Evolutionary conservation across 2,329 filamentous ascomycete genomes (phyloP), one percentile per base, ranked within the genome.

Genomic region (Fusarium bactridioides): DNA sequence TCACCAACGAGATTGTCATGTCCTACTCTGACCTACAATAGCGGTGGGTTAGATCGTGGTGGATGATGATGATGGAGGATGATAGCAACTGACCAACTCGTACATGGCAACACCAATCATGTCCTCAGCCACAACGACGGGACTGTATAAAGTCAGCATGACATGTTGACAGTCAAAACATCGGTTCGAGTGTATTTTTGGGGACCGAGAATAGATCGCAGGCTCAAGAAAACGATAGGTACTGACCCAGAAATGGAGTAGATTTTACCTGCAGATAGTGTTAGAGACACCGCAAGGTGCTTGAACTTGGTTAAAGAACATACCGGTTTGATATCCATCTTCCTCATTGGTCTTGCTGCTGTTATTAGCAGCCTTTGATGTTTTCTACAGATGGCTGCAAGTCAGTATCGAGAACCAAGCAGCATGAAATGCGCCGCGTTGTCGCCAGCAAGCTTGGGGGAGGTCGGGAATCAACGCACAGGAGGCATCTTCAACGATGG

Each of bases 101-200:
- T 98, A 98, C 96, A 99, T 99, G 83, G 96, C 95, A 89, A 96
- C 96, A 83, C 96, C 96, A 81, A 95, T 94, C 95, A 99, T 97
- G 84, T 98, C 92, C 87, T 98, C 95, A 82, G 95, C 96, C 78
- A 99, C 90, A 79, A 99, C 92, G 87, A 99, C 96, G 80, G 96
- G 96, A 76, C 93, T 92, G 74, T 29, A 48, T 53, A 61, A 37
- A 55, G 73, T 86, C 78, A 85, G 83, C 56, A 65, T 54, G 45
- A 48, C 45, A 62, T 66, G 27, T 57, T 48, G 53, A 18, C 29
- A 55, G 18, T 23, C 33, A 65, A 23, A 25, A 64, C 41, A 18
- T 43, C 37, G 47, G 56, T 68, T 61, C 64, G 40, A 38, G 48
- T 54, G 54, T 61, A 47, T 35, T 47, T 64, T 48, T 48, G 53